Base-by-base conservation (phyloP, 2,329 filamentous ascomycete species). In the Talaromyces sp. region DNA sequence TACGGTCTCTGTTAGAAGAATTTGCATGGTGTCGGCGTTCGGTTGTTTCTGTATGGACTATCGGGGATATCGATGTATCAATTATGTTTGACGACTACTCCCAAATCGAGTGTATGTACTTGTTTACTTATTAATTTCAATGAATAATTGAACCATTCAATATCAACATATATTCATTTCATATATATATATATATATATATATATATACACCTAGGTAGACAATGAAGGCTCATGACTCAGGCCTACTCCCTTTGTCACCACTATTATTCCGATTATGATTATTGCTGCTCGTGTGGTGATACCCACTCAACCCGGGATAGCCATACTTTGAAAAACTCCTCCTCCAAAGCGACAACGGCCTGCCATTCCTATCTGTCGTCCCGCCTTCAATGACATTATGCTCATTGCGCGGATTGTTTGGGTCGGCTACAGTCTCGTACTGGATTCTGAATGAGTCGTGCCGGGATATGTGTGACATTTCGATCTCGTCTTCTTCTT, bases 381-480 rank as follows among this genome's bases (percentile, higher is more conserved):
- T 33, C 54, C 61, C 49, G 33, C 49, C 50, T 63, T 43, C 49
- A 10, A 56, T 56, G 11, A 56, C 31, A 22, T 56, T 56, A 5
- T 56, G 52, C 52, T 56, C 52, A 15, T 39, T 56, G 0, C 52
- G 5, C 10, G 31, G 50, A 25, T 56, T 52, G 1, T 3, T n/a
- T 15, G 52, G 52, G 33, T 56, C 52, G 10, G 52, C 3, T 11
- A 47, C 49, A 5, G 52, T 41, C 39, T 67, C 65, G 33, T 58
- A 67, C 15, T 52, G 47, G 35, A 67, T 59, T 25, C 25, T 58
- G 33, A 67, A 63, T 27, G 63, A 58, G 25, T 67, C 65, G 13
- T 52, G 61, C 1, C 64, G 37, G 4, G 61, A 47, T 6, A 66
- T 66, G 7, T 63, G 61, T 5, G 56, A 19, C 22, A 66, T 57